phyloP scores from a whole-genome alignment of 495 filamentous ascomycete species.

The Aspergillus indologenus region DNA sequence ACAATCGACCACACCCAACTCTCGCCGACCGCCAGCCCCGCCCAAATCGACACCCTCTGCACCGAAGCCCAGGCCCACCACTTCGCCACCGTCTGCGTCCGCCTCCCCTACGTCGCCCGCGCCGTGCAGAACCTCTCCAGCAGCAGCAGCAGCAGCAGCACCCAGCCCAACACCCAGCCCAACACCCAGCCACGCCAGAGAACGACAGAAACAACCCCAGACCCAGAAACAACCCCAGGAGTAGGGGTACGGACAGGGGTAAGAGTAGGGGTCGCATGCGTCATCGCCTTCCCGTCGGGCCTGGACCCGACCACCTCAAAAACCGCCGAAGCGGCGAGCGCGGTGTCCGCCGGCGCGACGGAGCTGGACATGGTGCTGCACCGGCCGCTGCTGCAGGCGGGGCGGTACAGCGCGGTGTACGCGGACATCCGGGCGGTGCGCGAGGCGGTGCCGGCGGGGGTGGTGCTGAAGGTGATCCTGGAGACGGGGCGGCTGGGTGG shows the following conservation, averaged over 20 bases:
- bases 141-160: too few relatives aligned
- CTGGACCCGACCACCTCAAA: slow-evolving; percentile 54
- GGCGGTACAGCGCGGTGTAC: slow-evolving; percentile 52
- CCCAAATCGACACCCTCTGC: slow-evolving; percentile 61
- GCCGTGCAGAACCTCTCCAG: slow-evolving; percentile 55
- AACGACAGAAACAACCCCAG: too few relatives aligned
- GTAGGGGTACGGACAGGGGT: too few relatives aligned
- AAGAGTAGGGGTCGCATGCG: too few relatives aligned
- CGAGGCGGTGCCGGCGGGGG: slow-evolving; percentile 45
- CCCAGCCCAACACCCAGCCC: too few relatives aligned
- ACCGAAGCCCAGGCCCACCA: slow-evolving; percentile 54
- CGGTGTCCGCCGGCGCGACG: slow-evolving; percentile 53
- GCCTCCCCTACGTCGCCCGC: slow-evolving; percentile 49
- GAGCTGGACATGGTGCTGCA: slow-evolving; percentile 72
- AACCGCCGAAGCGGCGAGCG: slow-evolving; percentile 51
- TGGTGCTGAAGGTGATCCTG: slow-evolving; percentile 61
- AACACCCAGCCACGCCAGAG: slow-evolving; percentile 2
- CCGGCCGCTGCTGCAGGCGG: slow-evolving; percentile 49
- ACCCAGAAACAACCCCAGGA: slow-evolving; percentile 28
- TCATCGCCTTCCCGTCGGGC: slow-evolving; percentile 67
- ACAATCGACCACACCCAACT: slow-evolving; percentile 68
- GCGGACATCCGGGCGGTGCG: slow-evolving; percentile 56
- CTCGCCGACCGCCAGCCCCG: slow-evolving; percentile 48
- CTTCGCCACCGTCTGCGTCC: slow-evolving; percentile 63
- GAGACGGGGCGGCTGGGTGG: slow-evolving; percentile 58